Conservation (phyloP, 352 stramenopile genomes). For the Thalassiosira pacifica region DNA sequence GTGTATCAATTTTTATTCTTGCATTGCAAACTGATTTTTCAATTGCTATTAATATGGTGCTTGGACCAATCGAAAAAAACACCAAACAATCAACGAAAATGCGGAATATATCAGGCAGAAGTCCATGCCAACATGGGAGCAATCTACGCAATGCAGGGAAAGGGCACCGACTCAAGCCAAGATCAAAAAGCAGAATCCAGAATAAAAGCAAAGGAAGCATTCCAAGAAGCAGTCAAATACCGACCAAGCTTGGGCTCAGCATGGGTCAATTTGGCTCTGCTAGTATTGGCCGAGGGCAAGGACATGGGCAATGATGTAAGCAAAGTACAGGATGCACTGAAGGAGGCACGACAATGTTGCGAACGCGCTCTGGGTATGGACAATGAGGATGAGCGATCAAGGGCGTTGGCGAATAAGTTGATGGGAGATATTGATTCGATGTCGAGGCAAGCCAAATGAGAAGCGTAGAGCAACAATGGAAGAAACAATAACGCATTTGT, state of each 20-base stretch:
- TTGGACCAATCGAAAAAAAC: not conserved
- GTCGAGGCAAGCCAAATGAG: conserved; percentile 38
- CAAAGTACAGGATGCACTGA: conserved; percentile 28
- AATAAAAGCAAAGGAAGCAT: conserved; percentile 51
- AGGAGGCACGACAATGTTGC: conserved; percentile 56
- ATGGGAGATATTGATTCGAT: conserved; percentile 55
- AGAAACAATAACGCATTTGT: too few species aligned
- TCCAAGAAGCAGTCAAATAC: conserved; percentile 54
- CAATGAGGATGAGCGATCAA: conserved; percentile 51
- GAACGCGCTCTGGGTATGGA: conserved; percentile 52
- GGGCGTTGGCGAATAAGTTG: conserved; percentile 51
- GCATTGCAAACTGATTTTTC: not conserved
- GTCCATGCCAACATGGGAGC: conserved; percentile 73
- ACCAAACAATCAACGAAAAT: not conserved
- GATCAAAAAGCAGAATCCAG: conserved; percentile 29
- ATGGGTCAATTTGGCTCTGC: conserved; percentile 74
- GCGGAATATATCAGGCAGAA: conserved; percentile 39
- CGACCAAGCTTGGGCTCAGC: conserved; percentile 60
- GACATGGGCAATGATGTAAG: conserved; percentile 16
- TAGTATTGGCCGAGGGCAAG: conserved; percentile 61
- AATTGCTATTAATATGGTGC: not conserved
- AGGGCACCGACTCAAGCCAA: conserved; percentile 11
- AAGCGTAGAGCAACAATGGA: not conserved
- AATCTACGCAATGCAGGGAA: conserved; percentile 60
- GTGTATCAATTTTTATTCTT: not conserved